Conservation (phyloP, 805 yeast species). For the Candida yuanshanica region DNA sequence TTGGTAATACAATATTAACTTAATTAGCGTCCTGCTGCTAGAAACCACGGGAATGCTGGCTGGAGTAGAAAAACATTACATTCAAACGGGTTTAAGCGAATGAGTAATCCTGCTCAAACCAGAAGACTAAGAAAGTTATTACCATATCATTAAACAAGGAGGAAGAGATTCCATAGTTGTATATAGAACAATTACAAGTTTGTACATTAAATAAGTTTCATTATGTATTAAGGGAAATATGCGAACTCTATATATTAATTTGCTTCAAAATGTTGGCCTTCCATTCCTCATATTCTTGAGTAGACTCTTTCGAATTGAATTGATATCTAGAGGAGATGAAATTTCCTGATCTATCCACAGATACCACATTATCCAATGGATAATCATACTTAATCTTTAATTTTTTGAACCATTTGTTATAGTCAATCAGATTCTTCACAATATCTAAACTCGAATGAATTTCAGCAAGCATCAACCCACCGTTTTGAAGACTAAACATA, state of each 20-base stretch:
- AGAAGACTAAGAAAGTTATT: constrained; percentile 53
- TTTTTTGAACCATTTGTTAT: constrained; percentile 58
- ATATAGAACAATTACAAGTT: constrained; percentile 1
- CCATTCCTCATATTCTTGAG: constrained; percentile 17
- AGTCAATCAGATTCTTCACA: constrained; percentile 47
- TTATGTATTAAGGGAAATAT: background rate
- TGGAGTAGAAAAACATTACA: constrained; percentile 63
- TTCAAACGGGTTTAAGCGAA: constrained; percentile 52
- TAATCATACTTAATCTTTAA: constrained; percentile 40
- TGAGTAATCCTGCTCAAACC: constrained; percentile 50
- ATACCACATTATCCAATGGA: constrained; percentile 20
- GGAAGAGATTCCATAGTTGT: background rate
- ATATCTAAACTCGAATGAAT: constrained; percentile 47
- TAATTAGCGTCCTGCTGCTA: constrained; percentile 62
- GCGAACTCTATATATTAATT: background rate
- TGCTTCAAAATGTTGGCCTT: background rate
- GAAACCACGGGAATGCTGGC: constrained; percentile 91
- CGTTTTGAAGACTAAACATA: constrained; percentile 48
- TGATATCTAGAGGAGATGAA: constrained; percentile 30
- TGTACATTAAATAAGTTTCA: background rate
- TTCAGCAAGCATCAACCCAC: constrained; percentile 44
- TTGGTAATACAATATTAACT: too few species aligned
- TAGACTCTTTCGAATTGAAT: constrained; percentile 26
- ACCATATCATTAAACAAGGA: constrained; percentile 18
- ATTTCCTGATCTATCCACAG: constrained; percentile 25